Conservation (phyloP, 192 early-diverging fungal genomes). For the Umbelopsis ramanniana region DNA sequence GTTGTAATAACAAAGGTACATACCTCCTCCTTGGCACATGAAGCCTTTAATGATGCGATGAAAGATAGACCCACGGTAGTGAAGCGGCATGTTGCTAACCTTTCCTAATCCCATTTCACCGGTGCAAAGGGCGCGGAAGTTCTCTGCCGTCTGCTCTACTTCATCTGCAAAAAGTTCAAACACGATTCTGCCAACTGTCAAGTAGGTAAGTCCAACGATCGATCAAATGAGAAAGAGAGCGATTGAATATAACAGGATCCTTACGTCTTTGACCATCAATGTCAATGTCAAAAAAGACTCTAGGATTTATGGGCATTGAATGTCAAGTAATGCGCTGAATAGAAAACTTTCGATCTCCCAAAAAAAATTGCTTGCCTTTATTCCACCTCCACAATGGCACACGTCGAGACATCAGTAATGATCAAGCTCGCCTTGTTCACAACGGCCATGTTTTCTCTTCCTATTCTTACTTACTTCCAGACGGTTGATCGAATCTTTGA, state of each 20-base stretch:
- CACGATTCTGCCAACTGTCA: constrained; percentile 52
- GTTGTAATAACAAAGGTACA: neutral
- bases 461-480: constrained; percentile 46
- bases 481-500: constrained; percentile 46
- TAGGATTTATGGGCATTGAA: constrained; percentile 52
- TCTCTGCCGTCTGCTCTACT: constrained; percentile 73
- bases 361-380: constrained; percentile 15
- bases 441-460: constrained; percentile 44
- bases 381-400: neutral
- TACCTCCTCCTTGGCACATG: constrained; percentile 88
- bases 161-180: constrained; percentile 73
- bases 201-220: neutral
- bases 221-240: constrained; percentile 6
- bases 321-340: neutral
- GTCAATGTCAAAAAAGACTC: constrained; percentile 65
- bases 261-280: constrained; percentile 58
- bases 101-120: constrained; percentile 71
- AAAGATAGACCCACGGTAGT: constrained; percentile 82
- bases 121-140: constrained; percentile 88
- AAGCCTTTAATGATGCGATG: constrained; percentile 89
- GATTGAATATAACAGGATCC: too few species aligned
- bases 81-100: constrained; percentile 69
- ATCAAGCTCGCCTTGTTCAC: constrained; percentile 50
- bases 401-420: constrained; percentile 26
- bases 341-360: neutral